Evolutionary conservation across 1,139 yeast genomes (phyloP).

Genomic region (Blastobotrys indianensis): DNA sequence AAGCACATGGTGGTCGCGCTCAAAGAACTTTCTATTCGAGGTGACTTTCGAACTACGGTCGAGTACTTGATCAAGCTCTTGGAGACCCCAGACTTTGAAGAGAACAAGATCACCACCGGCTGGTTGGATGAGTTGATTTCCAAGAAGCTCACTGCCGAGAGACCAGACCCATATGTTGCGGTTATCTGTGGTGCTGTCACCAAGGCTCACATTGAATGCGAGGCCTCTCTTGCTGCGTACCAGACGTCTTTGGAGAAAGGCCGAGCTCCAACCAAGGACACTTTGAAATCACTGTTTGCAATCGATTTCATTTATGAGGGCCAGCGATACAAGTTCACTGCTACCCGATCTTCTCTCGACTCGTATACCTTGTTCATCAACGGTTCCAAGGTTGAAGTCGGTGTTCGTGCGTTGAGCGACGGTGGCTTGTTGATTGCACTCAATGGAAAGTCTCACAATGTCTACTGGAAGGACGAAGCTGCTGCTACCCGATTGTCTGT

Average conservation of each 20-base stretch:
- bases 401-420: slow-evolving; percentile 81
- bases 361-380: slow-evolving; percentile 84
- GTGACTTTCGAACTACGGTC: slow-evolving; percentile 96
- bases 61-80: slow-evolving; percentile 90
- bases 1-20: slow-evolving; percentile 98
- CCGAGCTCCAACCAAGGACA: slow-evolving; percentile 80
- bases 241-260: slow-evolving; percentile 79
- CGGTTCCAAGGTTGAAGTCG: slow-evolving; percentile 85
- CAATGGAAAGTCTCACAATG: slow-evolving; percentile 90
- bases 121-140: slow-evolving; percentile 97
- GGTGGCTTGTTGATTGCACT: slow-evolving; percentile 87
- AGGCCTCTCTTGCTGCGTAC: slow-evolving; percentile 64
- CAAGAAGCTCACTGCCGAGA: slow-evolving; percentile 89
- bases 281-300: slow-evolving; percentile 81
- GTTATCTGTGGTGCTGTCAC: slow-evolving; percentile 97
- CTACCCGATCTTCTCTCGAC: slow-evolving; percentile 84
- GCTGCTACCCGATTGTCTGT: slow-evolving; percentile 94
- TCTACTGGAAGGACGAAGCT: slow-evolving; percentile 97
- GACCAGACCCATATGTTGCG: slow-evolving; percentile 88
- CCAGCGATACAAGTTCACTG: slow-evolving; percentile 86
- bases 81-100: slow-evolving; percentile 95
- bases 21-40: slow-evolving; percentile 92
- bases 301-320: slow-evolving; percentile 95
- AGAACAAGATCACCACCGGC: slow-evolving; percentile 94
- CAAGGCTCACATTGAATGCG: slow-evolving; percentile 79